Base-by-base conservation (phyloP, 2,329 filamentous ascomycete species). In the Scytalidium lignicola region DNA sequence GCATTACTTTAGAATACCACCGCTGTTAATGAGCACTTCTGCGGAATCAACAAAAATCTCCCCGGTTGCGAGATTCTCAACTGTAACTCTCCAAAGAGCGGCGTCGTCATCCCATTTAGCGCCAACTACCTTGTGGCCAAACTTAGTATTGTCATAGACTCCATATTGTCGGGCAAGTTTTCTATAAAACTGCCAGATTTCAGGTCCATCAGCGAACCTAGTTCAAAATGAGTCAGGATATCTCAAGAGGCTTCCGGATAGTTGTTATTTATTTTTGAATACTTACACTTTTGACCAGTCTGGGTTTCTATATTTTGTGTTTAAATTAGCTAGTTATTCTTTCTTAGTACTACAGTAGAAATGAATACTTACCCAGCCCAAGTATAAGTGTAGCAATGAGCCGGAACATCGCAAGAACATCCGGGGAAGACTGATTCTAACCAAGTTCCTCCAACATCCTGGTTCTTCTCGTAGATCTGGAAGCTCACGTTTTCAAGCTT, bases 131-230 rank as follows among this genome's bases (percentile, higher is more conserved):
- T 72, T 71, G 20, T 78, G 79, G 8, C 73, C 67, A 10, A 83
- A 70, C 49, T 75, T 74, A 1, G 80, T 66, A 46, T 78, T 74
- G 26, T 77, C 69, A 60, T 86, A 83, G 1, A 88, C 77, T 47
- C 82, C 73, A 61, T 87, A 76, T 56, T 88, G 85, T 7, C 70
- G 68, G 0, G 84, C 83, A 2, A 86, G 64, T 0, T 65, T 64
- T 56, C 85, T 74, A 81, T 83, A 83, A 60, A 90, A 90, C 15
- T 79, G 73, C 6, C 74, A 68, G 51, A 90, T 89, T 62, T 90
- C 86, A 3, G 68, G 62, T 0, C 84, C 85, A 43, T n/a, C 21
- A 6, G 41, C 41, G 55, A 79, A 81, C 47, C 23, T 26, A 26
- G 23, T n/a, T n/a, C n/a, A n/a, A n/a, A n/a, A 26, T 26, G 23